Conservation (phyloP, 2,329 filamentous ascomycete genomes). For the Pyrenophora teres region DNA sequence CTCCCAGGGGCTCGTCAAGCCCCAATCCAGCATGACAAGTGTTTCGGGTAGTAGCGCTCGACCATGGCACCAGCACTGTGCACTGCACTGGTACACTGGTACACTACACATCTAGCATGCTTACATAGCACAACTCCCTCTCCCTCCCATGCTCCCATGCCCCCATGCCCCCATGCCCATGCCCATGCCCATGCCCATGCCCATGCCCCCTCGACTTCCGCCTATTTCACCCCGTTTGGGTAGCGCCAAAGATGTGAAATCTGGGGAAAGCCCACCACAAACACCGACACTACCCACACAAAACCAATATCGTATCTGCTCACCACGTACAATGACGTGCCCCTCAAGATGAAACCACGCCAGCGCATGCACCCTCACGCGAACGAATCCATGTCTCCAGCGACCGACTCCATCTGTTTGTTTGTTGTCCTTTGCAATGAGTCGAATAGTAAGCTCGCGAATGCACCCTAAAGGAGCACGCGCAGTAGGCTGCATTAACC, state of each 20-base stretch:
- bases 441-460: slow-evolving; percentile 2
- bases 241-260: slow-evolving; percentile 29
- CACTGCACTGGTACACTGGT: slow-evolving; percentile 13
- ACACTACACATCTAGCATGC: slow-evolving; percentile 7
- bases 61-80: no score
- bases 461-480: slow-evolving; percentile 18
- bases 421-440: slow-evolving; percentile 29
- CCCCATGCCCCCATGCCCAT: no score
- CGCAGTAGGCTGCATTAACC: slow-evolving; percentile 28
- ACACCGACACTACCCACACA: no score
- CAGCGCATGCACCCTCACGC: slow-evolving; percentile 30
- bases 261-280: slow-evolving; percentile 35
- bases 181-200: no score
- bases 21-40: slow-evolving; percentile 34
- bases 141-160: no score
- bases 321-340: slow-evolving; percentile 6
- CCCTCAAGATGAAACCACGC: slow-evolving; percentile 39
- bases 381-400: slow-evolving; percentile 21
- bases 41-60: slow-evolving; percentile 38
- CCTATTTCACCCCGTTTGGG: slow-evolving; percentile 28
- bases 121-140: slow-evolving; percentile 1
- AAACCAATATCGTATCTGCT: background rate
- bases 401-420: slow-evolving; percentile 19
- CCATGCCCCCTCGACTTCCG: slow-evolving; percentile 25
- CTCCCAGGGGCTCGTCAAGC: slow-evolving; percentile 30